Base-by-base conservation (phyloP, 306 rosid species). In the Argentina anserina region DNA sequence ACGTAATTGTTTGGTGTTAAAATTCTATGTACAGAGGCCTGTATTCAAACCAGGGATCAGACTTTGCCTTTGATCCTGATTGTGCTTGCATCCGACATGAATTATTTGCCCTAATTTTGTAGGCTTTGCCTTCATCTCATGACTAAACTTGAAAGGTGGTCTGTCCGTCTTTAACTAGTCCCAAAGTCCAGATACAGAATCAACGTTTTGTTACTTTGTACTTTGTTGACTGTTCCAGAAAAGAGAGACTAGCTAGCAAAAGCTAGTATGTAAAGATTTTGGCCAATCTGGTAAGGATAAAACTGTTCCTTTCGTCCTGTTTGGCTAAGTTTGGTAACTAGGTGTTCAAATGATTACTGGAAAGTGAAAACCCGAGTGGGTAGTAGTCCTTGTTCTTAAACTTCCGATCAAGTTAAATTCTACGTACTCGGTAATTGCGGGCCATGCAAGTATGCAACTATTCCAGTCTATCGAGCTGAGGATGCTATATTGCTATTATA, bases 11-110 rank as follows among this genome's bases (percentile, higher is more conserved):
- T 76, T 85, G 76, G 71, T 84, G 75, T 65, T 81, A 65, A 71
- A 7, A 20, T 75, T 82, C 59, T 68, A 63, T 80, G 77, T 79
- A 80, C 74, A 77, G 34, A 50, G 77, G 79, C 65, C 81, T 42
- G 7, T 33, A 68, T 53, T 59, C n/a, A 13, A 47, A 61, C 6
- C 43, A 64, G 65, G 71, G 42, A 45, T 47, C 65, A 64, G 75
- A 67, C 15, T 34, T 65, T 25, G 77, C 78, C 60, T 78, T 33
- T 15, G 65, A 60, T 60, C 23, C 5, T 2, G 65, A 8, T 60
- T 60, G 40, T 60, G 65, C 65, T 29, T 31, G 0, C 6, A 1
- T 60, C 65, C 65, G 5, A 15, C 11, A 60, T 29, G 65, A 29
- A 60, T 60, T 23, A 31, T 31, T 17, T 29, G 40, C 40, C 65